Base-by-base conservation (phyloP, 225 moss, liverwort and hornwort species). In the Pseudoscleropodium purum region DNA sequence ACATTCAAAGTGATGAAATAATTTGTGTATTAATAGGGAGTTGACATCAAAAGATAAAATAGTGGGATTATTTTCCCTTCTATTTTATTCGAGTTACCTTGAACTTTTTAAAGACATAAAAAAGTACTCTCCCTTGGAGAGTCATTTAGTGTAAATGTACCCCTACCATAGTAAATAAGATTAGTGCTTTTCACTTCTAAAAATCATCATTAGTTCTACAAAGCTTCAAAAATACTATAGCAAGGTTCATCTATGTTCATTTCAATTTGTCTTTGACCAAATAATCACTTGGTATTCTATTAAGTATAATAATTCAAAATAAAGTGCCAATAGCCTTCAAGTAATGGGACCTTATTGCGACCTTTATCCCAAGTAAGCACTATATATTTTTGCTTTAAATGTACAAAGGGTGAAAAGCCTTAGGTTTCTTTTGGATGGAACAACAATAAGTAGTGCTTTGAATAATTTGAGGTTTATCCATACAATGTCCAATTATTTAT, bases 111-210 rank as follows among this genome's bases (percentile, higher is more conserved):
- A 49, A 9, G 19, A 33, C 49, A 33, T 13, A 20, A 19, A 49
- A 2, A 18, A 11, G 3, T 18, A 8, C 51, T 75, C 0, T 33
- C 5, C 5, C 1, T 51, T 13, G 0, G 3, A 51, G 2, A 34
- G 51, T 45, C 2, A 1, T 51, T 51, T 76, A 13, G 51, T 51
- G 2, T 34, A 5, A 75, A 75, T 18, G 20, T 10, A 17, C 7
- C 6, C 1, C 13, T 33, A 33, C 5, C 13, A 34, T 33, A 5
- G 8, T 20, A 20, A 74, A 45, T 10, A 30, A 17, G 1, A 76
- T 49, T 51, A 33, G 20, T 49, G 4, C 2, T 49, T 49, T 31
- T 49, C 0, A 31, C 51, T 76, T 76, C 76, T 13, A 51, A 76
- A 13, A 76, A 7, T 20, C 20, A 51, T 76, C 13, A 76, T 0